Evolutionary conservation across 768 basidiomycete genomes (phyloP), one percentile per base, ranked within the genome.

Genomic region (Infundibulicybe gibba): DNA sequence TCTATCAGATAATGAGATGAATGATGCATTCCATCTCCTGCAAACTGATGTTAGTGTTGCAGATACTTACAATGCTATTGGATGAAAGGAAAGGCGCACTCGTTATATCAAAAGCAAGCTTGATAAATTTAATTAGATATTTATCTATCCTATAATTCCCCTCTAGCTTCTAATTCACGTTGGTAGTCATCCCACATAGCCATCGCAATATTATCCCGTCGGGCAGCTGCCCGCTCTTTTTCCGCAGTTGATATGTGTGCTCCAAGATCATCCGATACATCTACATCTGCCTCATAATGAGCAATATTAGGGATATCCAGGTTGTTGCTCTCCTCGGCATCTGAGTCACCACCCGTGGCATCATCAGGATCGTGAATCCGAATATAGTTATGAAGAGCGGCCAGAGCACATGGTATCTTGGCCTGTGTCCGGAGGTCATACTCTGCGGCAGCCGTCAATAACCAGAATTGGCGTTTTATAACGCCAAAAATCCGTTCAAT

Each of bases 361-460:
- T 34, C 33, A 34, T 10, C 40, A 9, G 53, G 55, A 42, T 65
- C 64, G 49, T 63, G 50, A 2, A 42, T 51, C 2, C 47, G 39
- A 41, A 63, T 62, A 42, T 66, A 61, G 48, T 65, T 66, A 47
- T 64, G 60, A 5, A 67, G 37, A 0, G 44, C 56, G 19, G 44
- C 45, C 13, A 63, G 43, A 17, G 57, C 58, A 32, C 34, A 32
- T n/a, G 49, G 47, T 21, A 67, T 48, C 4, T 47, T 41, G 4
- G 60, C 55, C 44, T 67, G 61, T 2, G 40, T 49, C 6, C 43
- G 3, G 33, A 48, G 37, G 20, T 31, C 16, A 25, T 54, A 57
- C 32, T 57, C 45, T 0, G 51, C 48, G 13, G 41, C 48, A 40
- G 47, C 30, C 8, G 47, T 20, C 38, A 52, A 43, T 33, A 61